A percentile compares a stretch with the other conserved stretches of the same genome.
phyloP scores from a whole-genome alignment of 2,329 filamentous ascomycete genomes.

The Talaromyces sp. region DNA sequence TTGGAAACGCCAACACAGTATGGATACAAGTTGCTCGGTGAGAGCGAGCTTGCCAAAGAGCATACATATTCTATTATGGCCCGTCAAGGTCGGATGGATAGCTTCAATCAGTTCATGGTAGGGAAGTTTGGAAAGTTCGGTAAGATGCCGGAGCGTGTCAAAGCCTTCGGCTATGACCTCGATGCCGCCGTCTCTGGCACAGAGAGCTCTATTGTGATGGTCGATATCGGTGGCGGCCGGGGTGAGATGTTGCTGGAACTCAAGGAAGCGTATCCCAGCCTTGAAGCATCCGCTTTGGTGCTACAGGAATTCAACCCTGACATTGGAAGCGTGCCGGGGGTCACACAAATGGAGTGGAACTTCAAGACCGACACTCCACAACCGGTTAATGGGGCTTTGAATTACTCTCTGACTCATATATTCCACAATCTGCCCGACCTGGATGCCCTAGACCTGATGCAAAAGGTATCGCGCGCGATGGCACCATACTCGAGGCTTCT shows the following conservation, averaged over 20 bases:
- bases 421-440: conserved; percentile 33
- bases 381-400: conserved; percentile 25
- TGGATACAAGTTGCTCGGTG: conserved; percentile 27
- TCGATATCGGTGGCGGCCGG: conserved; percentile 34
- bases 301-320: conserved; percentile 33
- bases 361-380: conserved; percentile 29
- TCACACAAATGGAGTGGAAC: conserved; percentile 30
- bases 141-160: conserved; percentile 26
- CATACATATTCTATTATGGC: conserved; percentile 35
- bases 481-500: conserved; percentile 25
- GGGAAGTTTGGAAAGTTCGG: conserved; percentile 32
- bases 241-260: conserved; percentile 33
- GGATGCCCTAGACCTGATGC: conserved; percentile 28
- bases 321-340: conserved; percentile 18
- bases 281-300: conserved; percentile 22
- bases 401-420: conserved; percentile 31
- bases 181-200: conserved; percentile 16
- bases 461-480: conserved; percentile 32
- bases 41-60: conserved; percentile 20
- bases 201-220: conserved; percentile 19
- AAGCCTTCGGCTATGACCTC: conserved; percentile 27
- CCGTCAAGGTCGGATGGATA: conserved; percentile 30
- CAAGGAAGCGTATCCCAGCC: conserved; percentile 26
- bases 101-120: conserved; percentile 35
- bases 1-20: conserved; percentile 29